phyloP scores from a whole-genome alignment of 2,329 filamentous ascomycete species.

The Zasmidium citrigriseum region DNA sequence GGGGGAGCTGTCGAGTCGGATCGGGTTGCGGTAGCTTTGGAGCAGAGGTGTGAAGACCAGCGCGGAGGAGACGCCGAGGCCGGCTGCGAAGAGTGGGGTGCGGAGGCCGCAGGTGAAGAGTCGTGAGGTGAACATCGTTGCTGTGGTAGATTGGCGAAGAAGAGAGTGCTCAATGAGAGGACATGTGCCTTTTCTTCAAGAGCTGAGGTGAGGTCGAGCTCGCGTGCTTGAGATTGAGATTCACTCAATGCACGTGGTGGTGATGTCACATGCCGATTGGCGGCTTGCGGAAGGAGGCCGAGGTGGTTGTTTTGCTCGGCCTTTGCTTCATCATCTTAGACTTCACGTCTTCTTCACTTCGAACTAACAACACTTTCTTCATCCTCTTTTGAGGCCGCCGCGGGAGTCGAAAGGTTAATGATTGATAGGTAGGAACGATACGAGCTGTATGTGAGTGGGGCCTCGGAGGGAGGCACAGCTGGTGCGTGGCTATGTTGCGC shows the following conservation, averaged over 20 bases:
- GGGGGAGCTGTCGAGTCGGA: slow-evolving; percentile 40
- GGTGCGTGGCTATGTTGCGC: neutral
- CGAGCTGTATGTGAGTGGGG: neutral
- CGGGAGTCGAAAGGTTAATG: neutral
- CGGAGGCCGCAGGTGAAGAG: slow-evolving; percentile 40
- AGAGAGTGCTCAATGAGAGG: neutral
- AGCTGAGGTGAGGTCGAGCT: neutral
- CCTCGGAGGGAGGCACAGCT: neutral
- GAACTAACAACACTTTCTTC: neutral
- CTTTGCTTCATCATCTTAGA: neutral
- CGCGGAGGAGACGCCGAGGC: slow-evolving; percentile 30
- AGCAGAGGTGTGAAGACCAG: slow-evolving; percentile 29
- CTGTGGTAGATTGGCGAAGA: slow-evolving; percentile 1
- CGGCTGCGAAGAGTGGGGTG: slow-evolving; percentile 27
- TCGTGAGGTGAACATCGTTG: slow-evolving; percentile 43
- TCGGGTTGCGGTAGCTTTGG: slow-evolving; percentile 29
- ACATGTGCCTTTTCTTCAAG: neutral
- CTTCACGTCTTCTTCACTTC: neutral
- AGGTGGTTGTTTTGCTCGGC: neutral
- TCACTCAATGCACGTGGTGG: neutral
- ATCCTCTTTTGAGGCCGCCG: neutral
- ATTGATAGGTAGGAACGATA: neutral
- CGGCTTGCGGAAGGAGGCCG: neutral
- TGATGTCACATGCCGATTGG: neutral
- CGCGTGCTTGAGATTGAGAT: neutral